phyloP scores from a whole-genome alignment of 2,329 filamentous ascomycete species.

The Neodidymelliopsis sp. region DNA sequence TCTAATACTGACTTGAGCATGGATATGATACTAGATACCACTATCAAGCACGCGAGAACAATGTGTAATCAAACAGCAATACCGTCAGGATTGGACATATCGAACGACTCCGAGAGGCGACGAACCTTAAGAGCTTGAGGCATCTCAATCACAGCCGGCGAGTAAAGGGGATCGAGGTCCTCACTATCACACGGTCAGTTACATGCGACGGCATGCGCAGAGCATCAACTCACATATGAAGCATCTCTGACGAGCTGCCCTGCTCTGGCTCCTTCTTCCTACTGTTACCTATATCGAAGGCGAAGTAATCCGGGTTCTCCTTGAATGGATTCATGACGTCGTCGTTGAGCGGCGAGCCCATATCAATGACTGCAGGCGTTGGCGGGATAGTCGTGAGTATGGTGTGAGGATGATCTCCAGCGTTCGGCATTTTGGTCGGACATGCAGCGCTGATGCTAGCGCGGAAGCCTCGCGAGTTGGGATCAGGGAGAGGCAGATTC shows the following conservation, averaged over 20 bases:
- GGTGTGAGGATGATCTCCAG: slow-evolving; percentile 40
- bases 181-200: slow-evolving; percentile 28
- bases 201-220: background rate
- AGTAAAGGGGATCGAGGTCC: slow-evolving; percentile 41
- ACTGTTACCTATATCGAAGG: slow-evolving; percentile 32
- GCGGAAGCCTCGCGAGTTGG: slow-evolving; percentile 38
- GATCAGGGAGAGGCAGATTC: slow-evolving; percentile 34
- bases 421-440: slow-evolving; percentile 49
- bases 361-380: slow-evolving; percentile 43
- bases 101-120: slow-evolving; percentile 32
- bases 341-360: slow-evolving; percentile 10
- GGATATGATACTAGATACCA: background rate
- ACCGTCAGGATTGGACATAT: slow-evolving; percentile 19
- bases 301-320: slow-evolving; percentile 39
- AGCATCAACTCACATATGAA: slow-evolving; percentile 35
- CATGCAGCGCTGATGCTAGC: slow-evolving; percentile 46
- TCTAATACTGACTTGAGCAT: too few relatives aligned
- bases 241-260: slow-evolving; percentile 24
- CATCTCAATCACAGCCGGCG: slow-evolving; percentile 29
- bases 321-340: slow-evolving; percentile 50
- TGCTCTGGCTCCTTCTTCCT: slow-evolving; percentile 21
- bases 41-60: background rate
- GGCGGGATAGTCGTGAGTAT: slow-evolving; percentile 51
- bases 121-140: slow-evolving; percentile 30
- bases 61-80: background rate